Percentiles rank a stretch among this genome's conserved stretches.
Evolutionary conservation across 2,329 filamentous ascomycete genomes (phyloP).

Genomic region (Tolypocladium paradoxum): DNA sequence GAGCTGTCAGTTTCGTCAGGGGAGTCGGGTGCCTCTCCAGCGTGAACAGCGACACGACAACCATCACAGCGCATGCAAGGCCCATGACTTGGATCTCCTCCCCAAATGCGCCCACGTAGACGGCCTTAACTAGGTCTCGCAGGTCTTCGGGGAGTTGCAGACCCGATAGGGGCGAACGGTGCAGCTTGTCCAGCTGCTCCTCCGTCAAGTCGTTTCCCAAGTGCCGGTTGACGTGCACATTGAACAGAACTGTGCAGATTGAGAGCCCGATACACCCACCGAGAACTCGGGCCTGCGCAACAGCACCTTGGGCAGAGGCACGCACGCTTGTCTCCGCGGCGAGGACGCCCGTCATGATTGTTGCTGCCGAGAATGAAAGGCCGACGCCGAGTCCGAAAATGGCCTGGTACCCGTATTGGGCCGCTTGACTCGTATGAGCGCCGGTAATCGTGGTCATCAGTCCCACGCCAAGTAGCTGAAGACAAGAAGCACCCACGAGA

Average conservation of each 20-base stretch:
- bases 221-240: slow-evolving; percentile 28
- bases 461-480: slow-evolving; percentile 42
- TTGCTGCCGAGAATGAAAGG: slow-evolving; percentile 44
- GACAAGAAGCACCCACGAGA: slow-evolving; percentile 34
- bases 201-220: slow-evolving; percentile 24
- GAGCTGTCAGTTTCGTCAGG: slow-evolving; percentile 19
- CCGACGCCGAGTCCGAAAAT: slow-evolving; percentile 50
- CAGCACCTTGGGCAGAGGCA: slow-evolving; percentile 47
- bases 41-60: slow-evolving; percentile 31
- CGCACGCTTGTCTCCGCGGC: slow-evolving; percentile 34
- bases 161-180: slow-evolving; percentile 31
- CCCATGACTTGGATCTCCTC: slow-evolving; percentile 36
- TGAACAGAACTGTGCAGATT: slow-evolving; percentile 48
- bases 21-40: slow-evolving; percentile 30
- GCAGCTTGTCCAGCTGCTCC: slow-evolving; percentile 29
- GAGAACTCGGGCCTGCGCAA: slow-evolving; percentile 48
- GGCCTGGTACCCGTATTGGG: slow-evolving; percentile 43
- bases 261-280: slow-evolving; percentile 50
- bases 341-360: slow-evolving; percentile 46
- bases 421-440: slow-evolving; percentile 20
- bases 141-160: slow-evolving; percentile 21
- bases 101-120: slow-evolving; percentile 35
- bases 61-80: slow-evolving; percentile 29
- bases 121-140: slow-evolving; percentile 23
- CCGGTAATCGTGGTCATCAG: slow-evolving; percentile 34